These are phyloP conservation scores for Fusarium subtropicale DNA, from an alignment of 2,329 filamentous ascomycete species.

Conservation along the genomic window DNA sequence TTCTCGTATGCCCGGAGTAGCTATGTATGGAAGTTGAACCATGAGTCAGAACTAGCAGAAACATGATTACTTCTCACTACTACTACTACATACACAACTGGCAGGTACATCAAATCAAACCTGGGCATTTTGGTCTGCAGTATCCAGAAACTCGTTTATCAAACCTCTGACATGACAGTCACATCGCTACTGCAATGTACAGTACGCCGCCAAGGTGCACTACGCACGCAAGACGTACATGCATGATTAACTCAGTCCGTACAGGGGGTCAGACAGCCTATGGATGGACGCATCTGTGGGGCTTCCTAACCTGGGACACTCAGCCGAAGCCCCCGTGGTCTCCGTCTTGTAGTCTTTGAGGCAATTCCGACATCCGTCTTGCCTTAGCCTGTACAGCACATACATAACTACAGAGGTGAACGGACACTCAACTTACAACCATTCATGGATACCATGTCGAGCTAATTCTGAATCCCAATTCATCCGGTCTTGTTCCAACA, in stretches of 20 bases:
- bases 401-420: not conserved
- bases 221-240: conserved; percentile 38
- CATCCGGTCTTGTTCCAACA: conserved; percentile 11
- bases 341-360: conserved; percentile 30
- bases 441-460: conserved; percentile 2
- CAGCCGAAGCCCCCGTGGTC: conserved; percentile 43
- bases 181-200: not conserved
- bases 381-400: conserved; percentile 10
- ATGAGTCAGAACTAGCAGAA: conserved; percentile 1
- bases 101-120: not conserved
- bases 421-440: not conserved
- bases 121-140: not conserved
- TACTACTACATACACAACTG: not conserved
- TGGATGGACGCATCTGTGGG: conserved; percentile 33
- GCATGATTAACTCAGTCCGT: conserved; percentile 17
- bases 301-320: conserved; percentile 40
- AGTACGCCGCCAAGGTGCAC: conserved; percentile 1
- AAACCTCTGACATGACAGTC: not conserved
- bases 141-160: conserved; percentile 15
- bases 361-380: conserved; percentile 41
- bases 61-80: not conserved
- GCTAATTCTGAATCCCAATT: conserved; percentile 2
- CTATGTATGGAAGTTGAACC: not conserved
- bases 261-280: conserved; percentile 28
- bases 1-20: not conserved